Percentiles rank a stretch among this genome's conserved stretches.
phyloP scores from a whole-genome alignment of 2,329 filamentous ascomycete species.

The Colletotrichum sp. region DNA sequence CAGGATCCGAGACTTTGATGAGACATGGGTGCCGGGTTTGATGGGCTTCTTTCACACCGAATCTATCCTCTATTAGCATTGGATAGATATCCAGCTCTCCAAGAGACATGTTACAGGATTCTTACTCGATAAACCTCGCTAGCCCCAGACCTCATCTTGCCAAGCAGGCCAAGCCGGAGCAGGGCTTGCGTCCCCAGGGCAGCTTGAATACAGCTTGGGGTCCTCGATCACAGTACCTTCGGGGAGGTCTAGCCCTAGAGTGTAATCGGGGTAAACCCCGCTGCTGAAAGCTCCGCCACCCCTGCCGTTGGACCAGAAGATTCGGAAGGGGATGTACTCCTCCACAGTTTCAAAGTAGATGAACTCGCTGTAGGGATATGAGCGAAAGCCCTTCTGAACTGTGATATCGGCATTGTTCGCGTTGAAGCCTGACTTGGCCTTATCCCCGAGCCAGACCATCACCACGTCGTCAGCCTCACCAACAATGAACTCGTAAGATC shows the following conservation, averaged over 20 bases:
- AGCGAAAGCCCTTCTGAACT: not conserved
- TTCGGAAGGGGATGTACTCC: not conserved
- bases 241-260: not conserved
- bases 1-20: not conserved
- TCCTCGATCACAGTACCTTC: not conserved
- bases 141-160: not conserved
- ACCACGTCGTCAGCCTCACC: not conserved
- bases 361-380: not conserved
- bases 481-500: not conserved
- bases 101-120: not conserved
- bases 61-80: not conserved
- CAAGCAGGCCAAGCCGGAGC: not conserved
- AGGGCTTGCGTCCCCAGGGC: not conserved
- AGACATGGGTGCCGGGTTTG: not conserved
- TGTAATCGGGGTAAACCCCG: not conserved
- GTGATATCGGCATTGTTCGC: not conserved
- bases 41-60: not conserved
- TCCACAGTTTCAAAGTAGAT: not conserved
- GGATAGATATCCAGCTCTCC: not conserved
- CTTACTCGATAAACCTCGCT: not conserved
- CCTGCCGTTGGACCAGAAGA: constrained; percentile 1
- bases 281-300: not conserved
- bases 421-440: not conserved
- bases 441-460: not conserved
- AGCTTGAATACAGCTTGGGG: not conserved